Evolutionary conservation across 2,329 filamentous ascomycete species (phyloP).

Genomic region (Phaeomoniella chlamydospora): DNA sequence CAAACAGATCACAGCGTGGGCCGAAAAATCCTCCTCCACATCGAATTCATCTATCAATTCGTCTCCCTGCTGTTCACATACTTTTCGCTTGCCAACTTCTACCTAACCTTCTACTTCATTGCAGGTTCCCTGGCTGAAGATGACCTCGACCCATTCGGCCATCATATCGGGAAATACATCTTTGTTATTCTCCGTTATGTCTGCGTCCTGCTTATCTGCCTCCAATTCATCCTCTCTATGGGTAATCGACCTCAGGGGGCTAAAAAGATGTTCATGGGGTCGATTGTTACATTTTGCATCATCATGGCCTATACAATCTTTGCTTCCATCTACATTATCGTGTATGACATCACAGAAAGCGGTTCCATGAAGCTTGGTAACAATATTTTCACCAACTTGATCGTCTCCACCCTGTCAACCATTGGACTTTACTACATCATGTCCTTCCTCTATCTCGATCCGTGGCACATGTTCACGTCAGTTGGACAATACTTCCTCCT

Average conservation of each 20-base stretch:
- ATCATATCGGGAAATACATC: conserved; percentile 69
- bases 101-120: conserved; percentile 96
- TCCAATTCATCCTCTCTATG: conserved; percentile 92
- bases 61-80: conserved; percentile 89
- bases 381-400: conserved; percentile 88
- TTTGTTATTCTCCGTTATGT: conserved; percentile 77
- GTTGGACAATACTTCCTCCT: conserved; percentile 84
- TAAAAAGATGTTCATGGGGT: conserved; percentile 73
- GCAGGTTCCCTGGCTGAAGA: conserved; percentile 75
- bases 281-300: conserved; percentile 77
- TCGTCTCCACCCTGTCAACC: conserved; percentile 78
- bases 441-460: conserved; percentile 91
- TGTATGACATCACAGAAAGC: conserved; percentile 51
- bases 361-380: conserved; percentile 51
- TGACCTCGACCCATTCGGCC: conserved; percentile 76
- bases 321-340: conserved; percentile 74
- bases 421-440: conserved; percentile 91
- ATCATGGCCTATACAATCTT: conserved; percentile 97
- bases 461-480: conserved; percentile 97
- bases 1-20: conserved; percentile 76
- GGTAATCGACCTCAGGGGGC: conserved; percentile 93
- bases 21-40: conserved; percentile 80
- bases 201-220: conserved; percentile 74
- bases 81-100: conserved; percentile 98
- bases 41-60: conserved; percentile 93